These are phyloP conservation scores for Dichotomocladium elegans DNA, from an alignment of 371 early-diverging fungal species.

Conservation along the genomic window DNA sequence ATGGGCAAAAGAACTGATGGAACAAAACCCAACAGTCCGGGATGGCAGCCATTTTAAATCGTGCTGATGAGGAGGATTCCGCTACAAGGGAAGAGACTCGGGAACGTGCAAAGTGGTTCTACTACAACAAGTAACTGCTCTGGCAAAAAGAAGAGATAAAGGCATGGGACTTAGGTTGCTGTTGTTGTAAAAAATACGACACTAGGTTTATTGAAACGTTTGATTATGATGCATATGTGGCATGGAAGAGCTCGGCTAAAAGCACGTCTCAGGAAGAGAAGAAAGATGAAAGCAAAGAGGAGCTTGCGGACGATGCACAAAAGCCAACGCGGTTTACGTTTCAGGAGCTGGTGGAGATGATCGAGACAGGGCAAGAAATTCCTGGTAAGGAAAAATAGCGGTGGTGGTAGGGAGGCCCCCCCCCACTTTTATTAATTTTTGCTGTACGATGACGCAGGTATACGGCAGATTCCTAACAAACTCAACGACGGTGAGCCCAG, in stretches of 20 bases:
- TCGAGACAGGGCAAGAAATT: constrained; percentile 46
- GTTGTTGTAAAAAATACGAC: neutral
- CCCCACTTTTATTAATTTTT: neutral
- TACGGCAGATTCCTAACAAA: constrained; percentile 53
- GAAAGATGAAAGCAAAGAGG: neutral
- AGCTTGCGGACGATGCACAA: neutral
- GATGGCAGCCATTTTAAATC: constrained; percentile 16
- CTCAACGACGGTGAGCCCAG: constrained; percentile 49
- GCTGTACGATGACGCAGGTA: constrained; percentile 20
- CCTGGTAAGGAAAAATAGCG: constrained; percentile 34
- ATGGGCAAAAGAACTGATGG: no score
- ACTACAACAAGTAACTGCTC: constrained; percentile 19
- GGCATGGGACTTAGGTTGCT: no score
- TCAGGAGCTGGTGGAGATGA: constrained; percentile 50
- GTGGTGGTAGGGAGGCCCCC: neutral
- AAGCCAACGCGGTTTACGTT: constrained; percentile 27
- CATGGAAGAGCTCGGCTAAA: constrained; percentile 10
- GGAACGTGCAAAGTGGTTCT: constrained; percentile 22
- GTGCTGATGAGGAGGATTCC: constrained; percentile 8
- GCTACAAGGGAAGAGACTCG: constrained; percentile 6
- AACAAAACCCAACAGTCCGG: no score
- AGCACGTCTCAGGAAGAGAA: neutral
- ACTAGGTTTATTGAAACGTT: constrained; percentile 19
- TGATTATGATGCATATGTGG: constrained; percentile 16
- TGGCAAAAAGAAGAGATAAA: neutral